Conservation (phyloP, 192 early-diverging fungal genomes). For the Coemansia sp. region DNA sequence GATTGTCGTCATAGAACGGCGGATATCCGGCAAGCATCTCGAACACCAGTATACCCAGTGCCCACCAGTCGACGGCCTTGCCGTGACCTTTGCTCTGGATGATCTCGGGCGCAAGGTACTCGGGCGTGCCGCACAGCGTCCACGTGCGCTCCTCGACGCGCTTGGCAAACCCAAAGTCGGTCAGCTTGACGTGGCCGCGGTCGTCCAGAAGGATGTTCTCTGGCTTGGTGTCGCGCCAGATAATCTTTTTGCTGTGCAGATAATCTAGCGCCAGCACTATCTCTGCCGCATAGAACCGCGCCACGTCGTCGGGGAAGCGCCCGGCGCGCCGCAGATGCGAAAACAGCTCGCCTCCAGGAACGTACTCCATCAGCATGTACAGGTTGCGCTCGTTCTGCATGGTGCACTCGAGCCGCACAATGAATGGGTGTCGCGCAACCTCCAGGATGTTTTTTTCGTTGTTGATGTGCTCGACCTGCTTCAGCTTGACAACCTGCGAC, state of each 20-base stretch:
- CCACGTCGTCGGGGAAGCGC: conserved; percentile 92
- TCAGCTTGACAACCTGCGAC: conserved; percentile 76
- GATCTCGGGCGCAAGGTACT: conserved; percentile 96
- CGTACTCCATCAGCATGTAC: conserved; percentile 96
- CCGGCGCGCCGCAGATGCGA: conserved; percentile 91
- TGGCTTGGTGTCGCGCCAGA: conserved; percentile 97
- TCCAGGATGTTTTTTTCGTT: conserved; percentile 80
- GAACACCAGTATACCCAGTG: conserved; percentile 94
- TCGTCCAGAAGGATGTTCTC: conserved; percentile 86
- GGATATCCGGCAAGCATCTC: conserved; percentile 98
- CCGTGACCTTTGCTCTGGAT: conserved; percentile 97
- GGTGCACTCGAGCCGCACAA: conserved; percentile 86
- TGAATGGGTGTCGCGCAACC: conserved; percentile 77
- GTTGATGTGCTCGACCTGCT: conserved; percentile 86
- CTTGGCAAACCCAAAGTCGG: conserved; percentile 99
- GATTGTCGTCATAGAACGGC: conserved; percentile 97
- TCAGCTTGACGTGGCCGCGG: conserved; percentile 93
- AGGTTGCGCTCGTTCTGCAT: conserved; percentile 94
- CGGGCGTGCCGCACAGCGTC: conserved; percentile 98
- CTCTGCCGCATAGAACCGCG: conserved; percentile 93
- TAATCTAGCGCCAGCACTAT: conserved; percentile 96
- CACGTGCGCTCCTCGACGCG: conserved; percentile 86
- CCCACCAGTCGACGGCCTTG: conserved; percentile 99
- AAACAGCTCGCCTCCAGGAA: conserved; percentile 95
- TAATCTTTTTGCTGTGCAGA: conserved; percentile 89